Evolutionary conservation across 2,329 filamentous ascomycete species (phyloP).

Genomic region (Thelonectria olida): DNA sequence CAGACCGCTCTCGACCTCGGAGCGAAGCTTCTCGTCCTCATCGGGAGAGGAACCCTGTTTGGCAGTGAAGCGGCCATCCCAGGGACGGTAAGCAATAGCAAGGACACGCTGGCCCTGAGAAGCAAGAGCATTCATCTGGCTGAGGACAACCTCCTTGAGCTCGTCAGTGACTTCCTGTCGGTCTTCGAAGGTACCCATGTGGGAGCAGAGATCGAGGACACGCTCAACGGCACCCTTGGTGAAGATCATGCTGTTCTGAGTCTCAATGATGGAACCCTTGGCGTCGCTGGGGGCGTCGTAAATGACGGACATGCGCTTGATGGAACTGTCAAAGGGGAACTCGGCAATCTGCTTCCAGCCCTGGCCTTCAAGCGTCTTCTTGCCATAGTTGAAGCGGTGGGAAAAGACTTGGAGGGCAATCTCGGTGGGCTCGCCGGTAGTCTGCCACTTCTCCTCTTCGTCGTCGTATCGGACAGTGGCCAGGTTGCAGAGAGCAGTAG

Average conservation of each 20-base stretch:
- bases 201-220: conserved; percentile 64
- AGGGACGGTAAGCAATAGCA: conserved; percentile 72
- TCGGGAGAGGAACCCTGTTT: conserved; percentile 45
- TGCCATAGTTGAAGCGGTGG: conserved; percentile 70
- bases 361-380: conserved; percentile 58
- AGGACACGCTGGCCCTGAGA: conserved; percentile 77
- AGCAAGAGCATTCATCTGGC: conserved; percentile 67
- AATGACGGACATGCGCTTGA: conserved; percentile 84
- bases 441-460: conserved; percentile 68
- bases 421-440: conserved; percentile 77
- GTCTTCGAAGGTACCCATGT: conserved; percentile 54
- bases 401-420: conserved; percentile 81
- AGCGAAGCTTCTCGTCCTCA: conserved; percentile 61
- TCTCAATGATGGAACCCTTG: conserved; percentile 48
- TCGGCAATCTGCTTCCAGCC: conserved; percentile 74
- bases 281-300: conserved; percentile 62
- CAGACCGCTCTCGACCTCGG: conserved; percentile 72
- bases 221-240: conserved; percentile 72
- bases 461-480: conserved; percentile 66
- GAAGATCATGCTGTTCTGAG: conserved; percentile 62
- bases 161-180: conserved; percentile 60
- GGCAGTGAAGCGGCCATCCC: conserved; percentile 58
- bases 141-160: conserved; percentile 58
- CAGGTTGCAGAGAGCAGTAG: conserved; percentile 72
- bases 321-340: conserved; percentile 80